A percentile compares a stretch with the other conserved stretches of the same genome.
Conservation (phyloP, 2,329 filamentous ascomycete genomes). For the Fusarium sp. region DNA sequence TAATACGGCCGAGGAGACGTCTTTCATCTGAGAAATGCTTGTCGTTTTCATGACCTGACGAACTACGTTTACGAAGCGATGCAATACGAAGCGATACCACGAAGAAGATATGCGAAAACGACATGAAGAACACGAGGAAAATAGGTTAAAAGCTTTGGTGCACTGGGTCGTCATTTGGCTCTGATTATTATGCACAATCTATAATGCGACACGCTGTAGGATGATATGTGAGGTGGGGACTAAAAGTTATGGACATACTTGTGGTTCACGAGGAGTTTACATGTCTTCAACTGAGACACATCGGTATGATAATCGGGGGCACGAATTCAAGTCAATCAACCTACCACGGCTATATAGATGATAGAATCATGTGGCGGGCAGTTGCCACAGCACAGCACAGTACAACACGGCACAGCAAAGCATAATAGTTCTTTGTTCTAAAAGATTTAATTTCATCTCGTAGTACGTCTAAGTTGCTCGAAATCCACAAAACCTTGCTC, state of each 20-base stretch:
- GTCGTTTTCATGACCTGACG: slow-evolving; percentile 28
- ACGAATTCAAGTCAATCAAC: slow-evolving; percentile 14
- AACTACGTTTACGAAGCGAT: slow-evolving; percentile 46
- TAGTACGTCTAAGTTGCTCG: slow-evolving; percentile 45
- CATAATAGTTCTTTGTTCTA: slow-evolving; percentile 31
- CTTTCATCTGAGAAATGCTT: slow-evolving; percentile 6
- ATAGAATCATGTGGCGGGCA: slow-evolving; percentile 22
- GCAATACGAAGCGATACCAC: slow-evolving; percentile 38
- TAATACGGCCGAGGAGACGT: slow-evolving; percentile 28
- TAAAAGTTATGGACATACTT: slow-evolving; percentile 4
- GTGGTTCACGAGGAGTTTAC: not conserved
- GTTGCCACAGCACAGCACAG: slow-evolving; percentile 6
- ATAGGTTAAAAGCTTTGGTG: slow-evolving; percentile 15
- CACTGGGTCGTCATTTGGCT: not conserved
- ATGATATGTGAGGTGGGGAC: not conserved
- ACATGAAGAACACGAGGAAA: slow-evolving; percentile 7
- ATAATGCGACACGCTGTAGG: slow-evolving; percentile 15
- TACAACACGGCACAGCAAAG: not conserved
- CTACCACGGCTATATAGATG: slow-evolving; percentile 13
- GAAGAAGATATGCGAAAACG: slow-evolving; percentile 6
- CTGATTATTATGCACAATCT: slow-evolving; percentile 14
- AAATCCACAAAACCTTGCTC: slow-evolving; percentile 44
- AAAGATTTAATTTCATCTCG: slow-evolving; percentile 48
- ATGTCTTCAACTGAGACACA: not conserved
- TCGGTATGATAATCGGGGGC: slow-evolving; percentile 5